Evolutionary conservation across 2,329 filamentous ascomycete genomes (phyloP).

Genomic region (Huntiella savannae): DNA sequence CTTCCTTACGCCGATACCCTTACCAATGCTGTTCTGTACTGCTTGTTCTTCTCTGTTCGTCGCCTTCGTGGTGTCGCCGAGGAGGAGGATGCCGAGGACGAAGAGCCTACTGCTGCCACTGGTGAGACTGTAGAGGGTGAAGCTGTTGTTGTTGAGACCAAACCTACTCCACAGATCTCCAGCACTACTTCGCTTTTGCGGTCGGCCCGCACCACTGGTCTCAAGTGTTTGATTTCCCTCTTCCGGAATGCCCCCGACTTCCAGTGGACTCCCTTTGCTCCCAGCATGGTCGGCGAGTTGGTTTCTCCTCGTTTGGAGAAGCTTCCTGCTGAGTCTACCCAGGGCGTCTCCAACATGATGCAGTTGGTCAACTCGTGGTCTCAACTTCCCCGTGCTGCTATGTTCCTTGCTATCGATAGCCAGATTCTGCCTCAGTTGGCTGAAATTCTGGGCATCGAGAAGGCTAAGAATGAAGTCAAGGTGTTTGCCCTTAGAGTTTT

Average conservation of each 20-base stretch:
- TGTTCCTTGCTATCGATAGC: slow-evolving; percentile 44
- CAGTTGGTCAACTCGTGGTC: slow-evolving; percentile 71
- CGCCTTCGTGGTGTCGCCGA: slow-evolving; percentile 25
- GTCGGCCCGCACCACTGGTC: slow-evolving; percentile 47
- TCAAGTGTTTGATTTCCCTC: slow-evolving; percentile 65
- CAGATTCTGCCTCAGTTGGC: slow-evolving; percentile 53
- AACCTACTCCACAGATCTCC: slow-evolving; percentile 17
- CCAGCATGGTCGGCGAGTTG: slow-evolving; percentile 52
- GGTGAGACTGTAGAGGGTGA: slow-evolving; percentile 14
- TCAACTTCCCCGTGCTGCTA: slow-evolving; percentile 40
- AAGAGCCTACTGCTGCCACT: slow-evolving; percentile 17
- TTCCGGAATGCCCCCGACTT: slow-evolving; percentile 55
- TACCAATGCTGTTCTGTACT: slow-evolving; percentile 63
- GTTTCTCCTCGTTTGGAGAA: slow-evolving; percentile 60
- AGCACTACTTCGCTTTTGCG: slow-evolving; percentile 40
- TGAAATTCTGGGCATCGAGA: slow-evolving; percentile 50
- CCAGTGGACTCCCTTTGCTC: slow-evolving; percentile 54
- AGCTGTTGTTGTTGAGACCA: not conserved
- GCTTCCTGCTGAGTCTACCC: slow-evolving; percentile 67
- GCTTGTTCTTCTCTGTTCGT: slow-evolving; percentile 50
- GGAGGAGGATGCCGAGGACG: slow-evolving; percentile 19
- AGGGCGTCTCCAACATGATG: slow-evolving; percentile 69
- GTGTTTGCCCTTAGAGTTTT: slow-evolving; percentile 63
- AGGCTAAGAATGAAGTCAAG: slow-evolving; percentile 73
- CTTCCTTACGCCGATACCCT: slow-evolving; percentile 47